phyloP scores from a whole-genome alignment of 2,329 filamentous ascomycete genomes.

The Aaosphaeria arxii region DNA sequence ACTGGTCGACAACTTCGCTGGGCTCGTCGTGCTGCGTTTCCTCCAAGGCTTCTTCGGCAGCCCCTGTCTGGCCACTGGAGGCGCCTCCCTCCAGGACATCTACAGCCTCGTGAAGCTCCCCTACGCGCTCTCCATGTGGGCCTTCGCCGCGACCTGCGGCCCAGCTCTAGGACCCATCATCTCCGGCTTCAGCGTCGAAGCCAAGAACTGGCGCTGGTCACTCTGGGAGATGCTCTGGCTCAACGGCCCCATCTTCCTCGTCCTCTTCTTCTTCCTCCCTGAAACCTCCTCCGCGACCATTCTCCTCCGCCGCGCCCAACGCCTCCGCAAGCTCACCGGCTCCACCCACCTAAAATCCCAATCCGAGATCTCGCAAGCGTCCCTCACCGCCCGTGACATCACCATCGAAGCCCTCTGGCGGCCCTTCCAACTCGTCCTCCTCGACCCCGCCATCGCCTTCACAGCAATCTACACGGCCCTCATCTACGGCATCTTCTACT shows the following conservation, averaged over 20 bases:
- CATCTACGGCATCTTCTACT: conserved; percentile 70
- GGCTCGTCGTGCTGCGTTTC: conserved; percentile 56
- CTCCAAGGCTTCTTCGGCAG: conserved; percentile 40
- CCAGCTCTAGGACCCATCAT: conserved; percentile 64
- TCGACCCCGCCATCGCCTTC: conserved; percentile 80
- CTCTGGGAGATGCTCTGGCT: conserved; percentile 86
- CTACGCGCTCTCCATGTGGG: conserved; percentile 44
- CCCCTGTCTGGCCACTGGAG: conserved; percentile 38
- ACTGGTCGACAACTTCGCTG: conserved; percentile 60
- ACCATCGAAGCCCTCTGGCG: conserved; percentile 56
- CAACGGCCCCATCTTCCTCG: conserved; percentile 64
- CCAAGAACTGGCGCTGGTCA: conserved; percentile 74
- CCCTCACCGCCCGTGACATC: conserved; percentile 36
- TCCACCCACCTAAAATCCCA: conserved; percentile 69
- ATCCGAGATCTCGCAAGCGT: conserved; percentile 66
- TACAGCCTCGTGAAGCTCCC: conserved; percentile 44
- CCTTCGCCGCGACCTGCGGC: conserved; percentile 51
- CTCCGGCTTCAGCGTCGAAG: conserved; percentile 72
- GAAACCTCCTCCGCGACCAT: conserved; percentile 85
- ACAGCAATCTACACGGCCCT: conserved; percentile 83
- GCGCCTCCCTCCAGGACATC: conserved; percentile 36
- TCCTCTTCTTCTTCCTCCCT: conserved; percentile 81
- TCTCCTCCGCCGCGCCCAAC: conserved; percentile 66
- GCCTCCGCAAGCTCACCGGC: conserved; percentile 66
- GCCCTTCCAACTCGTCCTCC: conserved; percentile 82